phyloP scores from a whole-genome alignment of 169 alveolate species.

The Plasmodium billcollinsi region DNA sequence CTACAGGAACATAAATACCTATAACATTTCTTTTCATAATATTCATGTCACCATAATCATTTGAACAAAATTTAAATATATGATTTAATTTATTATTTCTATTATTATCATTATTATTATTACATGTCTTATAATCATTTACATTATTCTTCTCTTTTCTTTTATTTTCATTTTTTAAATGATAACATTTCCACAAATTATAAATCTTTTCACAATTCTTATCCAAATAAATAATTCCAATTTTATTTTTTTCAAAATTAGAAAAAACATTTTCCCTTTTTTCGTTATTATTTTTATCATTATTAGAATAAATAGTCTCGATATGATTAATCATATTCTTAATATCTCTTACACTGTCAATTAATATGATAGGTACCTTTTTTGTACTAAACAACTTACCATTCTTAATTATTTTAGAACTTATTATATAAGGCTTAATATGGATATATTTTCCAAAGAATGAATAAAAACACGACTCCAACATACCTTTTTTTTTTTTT shows the following conservation, averaged over 20 bases:
- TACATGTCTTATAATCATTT: neutral
- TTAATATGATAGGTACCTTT: slow-evolving; percentile 23
- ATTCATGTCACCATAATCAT: slow-evolving; percentile 40
- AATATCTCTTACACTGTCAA: slow-evolving; percentile 18
- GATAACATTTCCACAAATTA: slow-evolving; percentile 28
- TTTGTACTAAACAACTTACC: slow-evolving; percentile 19
- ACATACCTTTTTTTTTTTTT: neutral
- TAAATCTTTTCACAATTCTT: slow-evolving; percentile 33
- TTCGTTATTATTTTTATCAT: neutral
- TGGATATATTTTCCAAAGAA: too few species aligned
- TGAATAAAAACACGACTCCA: neutral
- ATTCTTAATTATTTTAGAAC: too few species aligned
- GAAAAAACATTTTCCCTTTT: neutral
- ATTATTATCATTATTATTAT: neutral
- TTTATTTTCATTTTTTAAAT: slow-evolving; percentile 1
- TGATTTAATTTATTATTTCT: neutral
- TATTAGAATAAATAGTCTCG: slow-evolving; percentile 30
- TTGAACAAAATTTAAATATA: slow-evolving; percentile 60
- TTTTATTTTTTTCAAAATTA: slow-evolving; percentile 37
- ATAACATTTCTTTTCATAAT: slow-evolving; percentile 55
- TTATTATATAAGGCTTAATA: too few species aligned
- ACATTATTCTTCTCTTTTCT: neutral
- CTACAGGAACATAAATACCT: slow-evolving; percentile 56
- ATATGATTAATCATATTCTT: slow-evolving; percentile 52
- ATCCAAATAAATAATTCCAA: slow-evolving; percentile 21